These are phyloP conservation scores for Clarireedia sp. DNA, from an alignment of 2,329 filamentous ascomycete genomes.

Conservation along the genomic window DNA sequence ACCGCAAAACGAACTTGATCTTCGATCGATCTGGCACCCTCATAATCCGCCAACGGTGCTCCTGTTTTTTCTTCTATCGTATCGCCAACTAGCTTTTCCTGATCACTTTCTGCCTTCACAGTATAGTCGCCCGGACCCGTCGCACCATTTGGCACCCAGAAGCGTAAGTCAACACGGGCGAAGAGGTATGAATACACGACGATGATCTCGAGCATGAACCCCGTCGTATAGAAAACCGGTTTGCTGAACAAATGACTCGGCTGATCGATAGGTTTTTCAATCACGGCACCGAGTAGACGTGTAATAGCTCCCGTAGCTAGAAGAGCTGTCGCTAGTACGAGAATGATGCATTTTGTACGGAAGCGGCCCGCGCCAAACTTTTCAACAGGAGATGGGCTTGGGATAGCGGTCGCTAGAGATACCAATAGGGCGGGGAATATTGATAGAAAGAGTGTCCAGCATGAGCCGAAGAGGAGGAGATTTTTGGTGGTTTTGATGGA, in stretches of 20 bases:
- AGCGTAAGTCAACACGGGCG: constrained; percentile 63
- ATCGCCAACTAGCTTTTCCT: not conserved
- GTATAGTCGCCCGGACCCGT: constrained; percentile 41
- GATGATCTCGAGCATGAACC: constrained; percentile 64
- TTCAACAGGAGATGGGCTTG: constrained; percentile 38
- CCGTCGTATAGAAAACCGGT: constrained; percentile 69
- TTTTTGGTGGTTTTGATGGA: constrained; percentile 38
- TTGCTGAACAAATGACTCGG: constrained; percentile 41
- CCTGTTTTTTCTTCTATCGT: not conserved
- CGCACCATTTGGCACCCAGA: constrained; percentile 65
- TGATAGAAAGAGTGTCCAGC: constrained; percentile 30
- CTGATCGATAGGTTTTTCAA: constrained; percentile 2
- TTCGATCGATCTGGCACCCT: not conserved
- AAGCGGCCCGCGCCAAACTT: constrained; percentile 60
- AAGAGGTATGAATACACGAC: constrained; percentile 60
- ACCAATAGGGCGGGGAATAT: constrained; percentile 59
- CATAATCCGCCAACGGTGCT: not conserved
- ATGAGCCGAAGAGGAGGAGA: constrained; percentile 11
- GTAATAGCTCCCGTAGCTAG: constrained; percentile 54
- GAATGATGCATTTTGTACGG: constrained; percentile 54
- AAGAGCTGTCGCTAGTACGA: constrained; percentile 48
- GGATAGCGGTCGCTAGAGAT: constrained; percentile 43
- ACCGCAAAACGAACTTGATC: not conserved
- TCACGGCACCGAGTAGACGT: constrained; percentile 51
- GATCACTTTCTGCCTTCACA: not conserved